Base-by-base conservation (phyloP, 1,284 basidiomycete species). In the Cryptococcus sp. region DNA sequence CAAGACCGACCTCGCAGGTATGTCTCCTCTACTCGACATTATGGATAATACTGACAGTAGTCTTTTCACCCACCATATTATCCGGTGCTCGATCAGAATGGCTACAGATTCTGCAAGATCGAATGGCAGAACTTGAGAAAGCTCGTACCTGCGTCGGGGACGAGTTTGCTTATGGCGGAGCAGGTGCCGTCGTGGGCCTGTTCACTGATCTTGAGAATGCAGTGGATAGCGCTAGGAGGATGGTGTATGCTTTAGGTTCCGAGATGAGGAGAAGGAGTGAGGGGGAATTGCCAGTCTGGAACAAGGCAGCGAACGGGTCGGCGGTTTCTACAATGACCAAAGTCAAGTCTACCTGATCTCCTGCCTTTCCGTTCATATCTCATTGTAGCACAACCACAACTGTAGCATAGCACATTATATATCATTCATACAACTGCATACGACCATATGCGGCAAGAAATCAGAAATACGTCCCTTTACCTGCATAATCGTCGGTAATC, bases 171-270 rank as follows among this genome's bases (percentile, higher is more conserved):
- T 58, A 60, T 23, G 61, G 61, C 11, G 64, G 64, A 7, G 52
- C 61, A 13, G 54, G 45, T 5, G 42, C 55, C 7, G 55, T 50
- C 22, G 54, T 56, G 0, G 53, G 57, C 14, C 46, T 60, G 21
- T 46, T 61, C 16, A 56, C 49, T 2, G 57, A 55, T 16, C 49
- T 64, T 19, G 64, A 66, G 40, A 58, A 57, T 18, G 52, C 53
- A 3, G 62, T 66, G 4, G 63, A 65, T 31, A 62, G 64, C 42
- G 64, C 64, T 18, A 43, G 64, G 37, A 24, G 59, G 24, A 63
- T 64, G 62, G 59, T 66, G 13, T 64, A 54, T 48, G 52, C 49
- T 14, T 45, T 66, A 1, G 55, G 61, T 2, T 54, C 59, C 0
- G 62, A 64, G 48, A 59, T 66, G 54, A 40, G 62, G 43, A 53